Percentiles rank a stretch among this genome's conserved stretches.
Evolutionary conservation across 164 flowering plant species (phyloP).

Genomic region (Stephania cephalantha): DNA sequence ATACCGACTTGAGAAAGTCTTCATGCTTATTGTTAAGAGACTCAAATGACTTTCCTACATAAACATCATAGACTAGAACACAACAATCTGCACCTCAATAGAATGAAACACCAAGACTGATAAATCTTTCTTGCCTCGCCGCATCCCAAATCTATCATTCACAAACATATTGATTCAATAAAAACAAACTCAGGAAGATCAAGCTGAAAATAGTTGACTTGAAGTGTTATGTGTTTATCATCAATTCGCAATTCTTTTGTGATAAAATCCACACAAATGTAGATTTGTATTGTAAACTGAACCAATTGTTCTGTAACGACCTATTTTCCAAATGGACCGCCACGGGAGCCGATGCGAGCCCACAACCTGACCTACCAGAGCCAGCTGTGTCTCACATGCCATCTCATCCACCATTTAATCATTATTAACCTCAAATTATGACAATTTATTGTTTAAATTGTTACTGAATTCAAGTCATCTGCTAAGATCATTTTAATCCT

Average conservation of each 20-base stretch:
- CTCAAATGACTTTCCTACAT: slow-evolving; percentile 79
- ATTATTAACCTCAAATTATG: too few relatives aligned
- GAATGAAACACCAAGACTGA: slow-evolving; percentile 94
- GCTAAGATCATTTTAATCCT: too few relatives aligned
- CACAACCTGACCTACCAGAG: too few relatives aligned
- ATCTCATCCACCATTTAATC: too few relatives aligned
- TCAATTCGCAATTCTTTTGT: slow-evolving; percentile 88
- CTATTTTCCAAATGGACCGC: too few relatives aligned
- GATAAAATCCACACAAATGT: slow-evolving; percentile 90
- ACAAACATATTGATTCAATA: neutral
- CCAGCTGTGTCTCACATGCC: too few relatives aligned
- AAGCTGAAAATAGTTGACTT: slow-evolving; percentile 33
- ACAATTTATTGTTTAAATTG: too few relatives aligned
- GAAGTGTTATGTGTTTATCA: slow-evolving; percentile 74
- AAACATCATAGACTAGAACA: slow-evolving; percentile 87
- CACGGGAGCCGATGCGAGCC: too few relatives aligned
- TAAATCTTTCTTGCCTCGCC: slow-evolving; percentile 95
- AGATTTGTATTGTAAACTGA: slow-evolving; percentile 88
- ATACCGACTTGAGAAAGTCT: slow-evolving; percentile 89
- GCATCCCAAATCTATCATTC: slow-evolving; percentile 82
- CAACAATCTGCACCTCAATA: slow-evolving; percentile 97
- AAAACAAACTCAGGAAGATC: neutral
- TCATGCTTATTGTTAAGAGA: slow-evolving; percentile 87
- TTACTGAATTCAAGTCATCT: too few relatives aligned
- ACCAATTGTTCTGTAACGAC: too few relatives aligned